Conservation (phyloP, 179 eudicot genomes). For the Gypsophila paniculata region DNA sequence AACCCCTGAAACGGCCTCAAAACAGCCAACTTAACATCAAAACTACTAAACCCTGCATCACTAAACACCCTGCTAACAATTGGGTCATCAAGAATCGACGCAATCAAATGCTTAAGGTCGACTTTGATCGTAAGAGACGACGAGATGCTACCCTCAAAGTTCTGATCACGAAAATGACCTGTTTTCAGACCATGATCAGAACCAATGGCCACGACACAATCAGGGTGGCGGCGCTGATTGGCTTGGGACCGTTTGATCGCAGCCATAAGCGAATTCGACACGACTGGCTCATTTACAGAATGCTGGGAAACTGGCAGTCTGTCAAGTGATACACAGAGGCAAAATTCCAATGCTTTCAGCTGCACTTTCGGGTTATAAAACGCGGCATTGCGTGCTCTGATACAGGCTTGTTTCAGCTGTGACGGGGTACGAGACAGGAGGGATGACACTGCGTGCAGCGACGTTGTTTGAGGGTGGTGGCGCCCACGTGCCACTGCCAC, state of each 20-base stretch:
- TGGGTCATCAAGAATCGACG: conserved; percentile 85
- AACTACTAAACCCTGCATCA: conserved; percentile 75
- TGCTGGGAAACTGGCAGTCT: conserved; percentile 43
- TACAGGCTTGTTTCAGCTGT: conserved; percentile 66
- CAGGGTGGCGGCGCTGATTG: conserved; percentile 76
- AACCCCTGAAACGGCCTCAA: conserved; percentile 48
- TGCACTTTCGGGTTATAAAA: conserved; percentile 56
- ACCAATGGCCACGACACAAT: conserved; percentile 38
- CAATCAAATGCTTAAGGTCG: conserved; percentile 59
- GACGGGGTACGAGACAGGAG: conserved; percentile 58
- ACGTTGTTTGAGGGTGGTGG: conserved; percentile 74
- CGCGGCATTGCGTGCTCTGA: conserved; percentile 53
- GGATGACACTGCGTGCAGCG: conserved; percentile 74
- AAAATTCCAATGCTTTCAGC: conserved; percentile 64
- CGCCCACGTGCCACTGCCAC: conserved; percentile 65
- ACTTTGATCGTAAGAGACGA: conserved; percentile 42
- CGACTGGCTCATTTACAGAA: conserved; percentile 45
- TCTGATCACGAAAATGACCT: conserved; percentile 21
- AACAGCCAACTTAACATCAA: conserved; percentile 60
- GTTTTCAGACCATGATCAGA: conserved; percentile 17
- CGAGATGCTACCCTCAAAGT: conserved; percentile 12
- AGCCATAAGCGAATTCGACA: conserved; percentile 84
- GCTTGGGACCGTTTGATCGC: conserved; percentile 87
- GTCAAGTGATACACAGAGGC: conserved; percentile 61
- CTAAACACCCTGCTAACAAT: conserved; percentile 74